Percentiles rank a stretch among this genome's conserved stretches.
These are phyloP conservation scores for Mikania micrantha DNA, from an alignment of 129 eudicot genomes.

Conservation along the genomic window DNA sequence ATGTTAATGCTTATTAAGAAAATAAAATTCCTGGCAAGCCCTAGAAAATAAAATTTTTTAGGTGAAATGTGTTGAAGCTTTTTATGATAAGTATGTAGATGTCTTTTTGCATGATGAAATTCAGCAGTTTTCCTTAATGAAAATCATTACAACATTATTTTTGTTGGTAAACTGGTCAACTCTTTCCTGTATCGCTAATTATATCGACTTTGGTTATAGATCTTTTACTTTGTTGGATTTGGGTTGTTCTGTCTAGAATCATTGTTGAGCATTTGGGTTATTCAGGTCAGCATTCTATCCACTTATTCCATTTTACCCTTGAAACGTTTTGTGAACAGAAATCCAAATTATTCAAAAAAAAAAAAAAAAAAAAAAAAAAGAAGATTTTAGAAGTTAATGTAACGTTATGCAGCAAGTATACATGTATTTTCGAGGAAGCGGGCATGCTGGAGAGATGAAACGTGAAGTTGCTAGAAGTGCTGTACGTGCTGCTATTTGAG, in stretches of 20 bases:
- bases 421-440: constrained; percentile 97
- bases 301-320: neutral
- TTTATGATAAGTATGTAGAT: too few species aligned
- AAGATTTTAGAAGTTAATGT: too few species aligned
- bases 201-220: constrained; percentile 30
- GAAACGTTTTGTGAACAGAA: neutral
- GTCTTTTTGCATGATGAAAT: too few species aligned
- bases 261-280: constrained; percentile 79
- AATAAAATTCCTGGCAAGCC: too few species aligned
- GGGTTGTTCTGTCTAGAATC: constrained; percentile 84
- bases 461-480: constrained; percentile 88
- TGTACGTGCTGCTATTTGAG: constrained; percentile 67
- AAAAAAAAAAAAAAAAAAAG: neutral
- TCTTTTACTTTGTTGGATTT: constrained; percentile 93
- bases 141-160: too few species aligned
- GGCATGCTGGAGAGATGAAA: constrained; percentile 74
- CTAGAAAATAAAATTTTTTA: too few species aligned
- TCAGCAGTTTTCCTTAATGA: too few species aligned
- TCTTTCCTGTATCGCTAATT: neutral
- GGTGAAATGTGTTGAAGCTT: too few species aligned
- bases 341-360: neutral
- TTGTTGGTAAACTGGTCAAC: neutral
- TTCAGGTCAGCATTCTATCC: constrained; percentile 51
- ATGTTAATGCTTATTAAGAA: neutral
- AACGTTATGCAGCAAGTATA: constrained; percentile 78